phyloP scores from a whole-genome alignment of 768 basidiomycete genomes.

The Rhizopogon salebrosus region DNA sequence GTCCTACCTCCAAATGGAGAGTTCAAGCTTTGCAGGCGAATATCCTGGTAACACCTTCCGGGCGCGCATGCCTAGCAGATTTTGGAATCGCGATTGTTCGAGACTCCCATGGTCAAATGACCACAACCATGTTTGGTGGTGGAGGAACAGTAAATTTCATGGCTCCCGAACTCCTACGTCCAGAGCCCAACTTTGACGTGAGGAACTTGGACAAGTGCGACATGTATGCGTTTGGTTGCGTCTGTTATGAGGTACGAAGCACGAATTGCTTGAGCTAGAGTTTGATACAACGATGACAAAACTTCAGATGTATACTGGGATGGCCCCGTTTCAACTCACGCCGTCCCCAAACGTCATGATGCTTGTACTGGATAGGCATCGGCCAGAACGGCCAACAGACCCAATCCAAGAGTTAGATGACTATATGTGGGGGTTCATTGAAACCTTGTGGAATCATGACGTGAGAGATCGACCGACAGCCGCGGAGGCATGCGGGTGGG shows the following conservation, averaged over 20 bases:
- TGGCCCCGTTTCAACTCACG: not conserved
- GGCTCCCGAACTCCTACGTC: slow-evolving; percentile 22
- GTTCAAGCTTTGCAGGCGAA: slow-evolving; percentile 31
- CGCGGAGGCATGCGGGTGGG: not conserved
- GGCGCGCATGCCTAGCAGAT: slow-evolving; percentile 44
- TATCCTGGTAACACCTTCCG: slow-evolving; percentile 37
- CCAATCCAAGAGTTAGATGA: not conserved
- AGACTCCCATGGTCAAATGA: slow-evolving; percentile 9
- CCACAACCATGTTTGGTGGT: slow-evolving; percentile 3
- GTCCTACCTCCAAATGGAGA: not conserved
- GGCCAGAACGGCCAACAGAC: not conserved
- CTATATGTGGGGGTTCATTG: slow-evolving; percentile 3
- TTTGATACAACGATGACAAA: not conserved
- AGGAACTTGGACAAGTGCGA: slow-evolving; percentile 26
- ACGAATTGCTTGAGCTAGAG: too few relatives aligned
- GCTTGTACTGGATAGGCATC: not conserved
- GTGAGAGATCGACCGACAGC: not conserved
- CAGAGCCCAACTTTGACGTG: not conserved
- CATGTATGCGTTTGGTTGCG: slow-evolving; percentile 38
- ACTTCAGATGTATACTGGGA: slow-evolving; percentile 2
- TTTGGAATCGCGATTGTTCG: slow-evolving; percentile 36
- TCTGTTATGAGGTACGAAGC: slow-evolving; percentile 31
- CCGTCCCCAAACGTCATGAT: too few relatives aligned
- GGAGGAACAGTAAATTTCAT: slow-evolving; percentile 16
- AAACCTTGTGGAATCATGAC: not conserved